Evolutionary conservation across 1,284 basidiomycete genomes (phyloP), one percentile per base, ranked within the genome.

Genomic region (Pyrrhoderma lamaoense): DNA sequence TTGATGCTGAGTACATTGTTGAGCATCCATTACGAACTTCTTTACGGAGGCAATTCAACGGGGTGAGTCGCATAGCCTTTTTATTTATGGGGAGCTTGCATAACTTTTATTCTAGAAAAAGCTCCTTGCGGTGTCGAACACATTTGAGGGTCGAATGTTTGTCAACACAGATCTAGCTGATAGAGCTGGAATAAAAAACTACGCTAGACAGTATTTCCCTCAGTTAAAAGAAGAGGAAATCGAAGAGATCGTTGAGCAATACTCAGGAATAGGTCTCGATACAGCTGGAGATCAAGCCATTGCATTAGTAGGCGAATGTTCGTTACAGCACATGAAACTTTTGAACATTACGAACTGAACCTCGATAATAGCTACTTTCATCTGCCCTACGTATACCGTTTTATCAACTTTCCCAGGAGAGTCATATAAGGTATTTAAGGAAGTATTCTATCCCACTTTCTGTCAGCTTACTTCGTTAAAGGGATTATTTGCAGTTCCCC

Each of bases 1-100:
- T 75, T 3, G 76, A 78, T 53, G 74, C 68, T 0, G 58, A 58
- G 0, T 67, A 77, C 49, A 76, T 76, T 42, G 62, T 65, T 3
- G 67, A 74, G 51, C 60, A 69, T 2, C 71, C 74, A 0, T 69
- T 65, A 0, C 51, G 67, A 39, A 62, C 72, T 0, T 59, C 77
- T 19, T 18, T 31, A 9, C 18, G 37, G 23, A 44, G 55, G 2
- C 54, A 18, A 23, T 35, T 56, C 3, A 57, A 57, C 23, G 56
- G 49, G 4, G 56, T 57, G 45, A 18, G 52, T 51, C 13, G 5
- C 27, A 31, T 11, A 31, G 27, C 7, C 11, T 11, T 31, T 5
- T 31, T 5, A 31, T 31, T 5, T 5, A 11, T 31, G 5, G 27
- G 27, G n/a, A n/a, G n/a, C n/a, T n/a, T 31, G 11, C 27, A 5